Evolutionary conservation across 148 eudicot genomes (phyloP).

Genomic region (Diospyros kaki): DNA sequence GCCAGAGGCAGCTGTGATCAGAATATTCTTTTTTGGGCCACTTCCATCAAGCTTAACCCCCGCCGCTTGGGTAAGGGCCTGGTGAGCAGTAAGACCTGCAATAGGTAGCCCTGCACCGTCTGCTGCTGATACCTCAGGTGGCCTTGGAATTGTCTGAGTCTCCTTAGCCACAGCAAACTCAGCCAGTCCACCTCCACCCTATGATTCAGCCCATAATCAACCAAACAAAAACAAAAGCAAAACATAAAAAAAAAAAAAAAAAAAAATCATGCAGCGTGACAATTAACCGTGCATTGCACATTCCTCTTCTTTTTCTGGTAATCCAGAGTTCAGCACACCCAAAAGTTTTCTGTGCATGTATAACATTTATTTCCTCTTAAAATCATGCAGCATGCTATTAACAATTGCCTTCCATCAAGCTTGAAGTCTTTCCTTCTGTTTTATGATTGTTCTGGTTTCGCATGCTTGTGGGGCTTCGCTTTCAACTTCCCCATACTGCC

Average conservation of each 20-base stretch:
- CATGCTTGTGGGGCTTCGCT: too few relatives aligned
- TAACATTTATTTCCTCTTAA: not conserved
- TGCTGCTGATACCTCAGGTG: conserved; percentile 70
- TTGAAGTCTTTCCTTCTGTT: not conserved
- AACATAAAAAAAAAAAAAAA: not conserved
- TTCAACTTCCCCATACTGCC: too few relatives aligned
- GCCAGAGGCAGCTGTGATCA: conserved; percentile 67
- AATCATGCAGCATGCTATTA: not conserved
- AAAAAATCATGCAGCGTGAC: not conserved
- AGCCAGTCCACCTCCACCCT: conserved; percentile 76
- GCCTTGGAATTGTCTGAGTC: conserved; percentile 41
- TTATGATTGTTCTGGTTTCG: too few relatives aligned
- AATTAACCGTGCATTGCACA: not conserved
- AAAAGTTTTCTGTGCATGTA: not conserved
- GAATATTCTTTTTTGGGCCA: conserved; percentile 51
- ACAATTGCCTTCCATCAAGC: not conserved
- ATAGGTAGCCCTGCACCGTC: conserved; percentile 55
- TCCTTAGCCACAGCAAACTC: conserved; percentile 62
- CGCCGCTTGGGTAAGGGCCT: conserved; percentile 47
- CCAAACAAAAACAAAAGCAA: too few relatives aligned
- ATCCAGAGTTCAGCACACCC: not conserved
- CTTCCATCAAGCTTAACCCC: conserved; percentile 54
- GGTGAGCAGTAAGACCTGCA: conserved; percentile 68
- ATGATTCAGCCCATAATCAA: not conserved
- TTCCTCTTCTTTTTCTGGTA: not conserved